Evolutionary conservation across 768 basidiomycete species (phyloP), one percentile per base, ranked within the genome.

Genomic region (Xanthoconium purpureum): DNA sequence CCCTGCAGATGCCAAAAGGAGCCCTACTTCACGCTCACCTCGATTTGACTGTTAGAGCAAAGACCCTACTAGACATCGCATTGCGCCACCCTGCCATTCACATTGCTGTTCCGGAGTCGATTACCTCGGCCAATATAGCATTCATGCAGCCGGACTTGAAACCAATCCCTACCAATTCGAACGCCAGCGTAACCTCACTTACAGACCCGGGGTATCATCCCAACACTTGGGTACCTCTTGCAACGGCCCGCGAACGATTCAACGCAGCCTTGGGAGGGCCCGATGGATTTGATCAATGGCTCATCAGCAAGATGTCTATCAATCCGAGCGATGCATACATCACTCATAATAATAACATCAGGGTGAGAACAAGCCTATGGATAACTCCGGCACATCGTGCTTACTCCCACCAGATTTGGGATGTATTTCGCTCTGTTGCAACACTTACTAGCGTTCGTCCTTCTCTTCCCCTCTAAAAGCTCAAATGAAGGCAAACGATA

Each of bases 1-100:
- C 20, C 38, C 36, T 3, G 24, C 55, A 88, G 86, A 89, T 91
- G 87, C 89, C 89, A 3, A 91, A 91, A 71, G 90, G 89, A 39
- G 87, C 80, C 1, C 75, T 91, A 5, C 74, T 92, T 14, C 89
- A 91, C 61, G 82, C 77, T 0, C 89, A 91, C 65, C 74, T 91
- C n/a, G 88, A 88, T 63, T 84, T 87, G 18, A 87, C 83, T 0
- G 85, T 88, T 24, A 81, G 86, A 50, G 77, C 76, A 1, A 64
- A 73, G 18, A 73, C 75, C 24, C 73, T 90, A 6, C 72, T 87
- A 14, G 65, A 75, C 17, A 72, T 84, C 12, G 87, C 85, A 2
- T 67, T 85, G 28, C 68, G 80, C 50, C 74, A 89, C 33, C 76
- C 81, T 3, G 76, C 78, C 9, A 73, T 91, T n/a, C 84, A 89